phyloP scores from a whole-genome alignment of 2,329 filamentous ascomycete species.

The Trichophyton schoenleinii region DNA sequence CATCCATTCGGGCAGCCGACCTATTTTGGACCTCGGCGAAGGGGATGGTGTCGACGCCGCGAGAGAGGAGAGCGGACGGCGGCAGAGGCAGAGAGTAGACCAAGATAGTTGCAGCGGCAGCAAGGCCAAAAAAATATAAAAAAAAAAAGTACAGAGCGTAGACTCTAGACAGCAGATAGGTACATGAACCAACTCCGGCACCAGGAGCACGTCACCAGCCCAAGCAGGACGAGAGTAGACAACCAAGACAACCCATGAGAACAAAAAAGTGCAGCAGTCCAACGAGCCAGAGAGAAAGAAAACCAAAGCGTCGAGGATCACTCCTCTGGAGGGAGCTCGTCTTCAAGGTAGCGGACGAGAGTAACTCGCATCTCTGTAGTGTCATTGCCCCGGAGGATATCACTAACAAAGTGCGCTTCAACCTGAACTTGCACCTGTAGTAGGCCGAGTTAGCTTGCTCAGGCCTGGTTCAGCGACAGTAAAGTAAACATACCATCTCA shows the following conservation, averaged over 20 bases:
- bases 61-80: neutral
- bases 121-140: neutral
- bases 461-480: too few species aligned
- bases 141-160: neutral
- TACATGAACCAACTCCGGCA: neutral
- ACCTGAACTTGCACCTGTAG: constrained; percentile 83
- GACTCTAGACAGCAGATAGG: neutral
- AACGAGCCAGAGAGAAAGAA: neutral
- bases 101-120: neutral
- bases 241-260: neutral
- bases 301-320: constrained; percentile 1
- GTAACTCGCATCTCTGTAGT: constrained; percentile 95
- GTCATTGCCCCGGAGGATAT: constrained; percentile 83
- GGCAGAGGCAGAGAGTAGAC: neutral
- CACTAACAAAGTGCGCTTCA: constrained; percentile 90
- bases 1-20: too few species aligned
- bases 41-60: too few species aligned
- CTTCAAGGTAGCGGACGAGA: constrained; percentile 86
- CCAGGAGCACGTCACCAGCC: neutral
- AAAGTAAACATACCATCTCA: constrained; percentile 61
- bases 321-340: constrained; percentile 85
- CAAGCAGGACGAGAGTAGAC: neutral
- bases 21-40: too few species aligned
- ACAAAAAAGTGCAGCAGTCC: neutral
- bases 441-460: constrained; percentile 6